Evolutionary conservation across 164 flowering plant species (phyloP), one percentile per base, ranked within the genome.

Genomic region (Magnolia changhungtana): DNA sequence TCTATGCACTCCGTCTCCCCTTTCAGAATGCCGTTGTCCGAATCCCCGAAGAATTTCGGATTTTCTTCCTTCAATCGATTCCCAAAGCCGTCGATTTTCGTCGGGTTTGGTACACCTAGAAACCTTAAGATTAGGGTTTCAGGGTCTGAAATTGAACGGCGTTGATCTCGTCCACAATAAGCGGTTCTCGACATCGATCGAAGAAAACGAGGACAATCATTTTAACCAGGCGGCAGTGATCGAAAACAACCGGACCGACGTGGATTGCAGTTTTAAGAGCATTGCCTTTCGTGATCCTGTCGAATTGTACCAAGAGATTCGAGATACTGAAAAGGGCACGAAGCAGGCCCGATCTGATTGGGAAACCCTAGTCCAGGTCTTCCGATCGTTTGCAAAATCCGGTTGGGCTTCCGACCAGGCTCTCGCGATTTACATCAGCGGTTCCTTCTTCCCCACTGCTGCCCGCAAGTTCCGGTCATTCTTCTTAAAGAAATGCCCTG

Each of bases 351-450:
- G 78, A 19, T 71, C 79, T 2, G 92, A 90, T 27, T 82, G 86
- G 89, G 89, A 88, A 14, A 45, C 61, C 16, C 16, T 93, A 16
- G 68, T 21, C 24, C 91, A 90, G 63, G 72, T 90, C 14, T 91
- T 93, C 58, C 71, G 66, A 13, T 66, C 72, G 27, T 91, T 92
- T 78, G 79, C 84, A 0, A 80, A 50, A 21, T 93, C 97, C 0
- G 87, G 92, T 37, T 95, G 98, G 97, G 95, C 96, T 1, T 80
- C 87, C 21, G 86, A 89, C 77, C 98, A 95, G 81, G 90, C 98
- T 50, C 89, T 95, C 52, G 96, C 90, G 0, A 83, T 95, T 31
- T 93, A 95, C 78, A 95, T 95, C 69, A 91, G 93, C 50, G 72
- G 80, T 37, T 84, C 92, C 16, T 91, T 90, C 86, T 95, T 86